Conservation (phyloP, 1,284 basidiomycete genomes). For the Agroathelia rolfsii region DNA sequence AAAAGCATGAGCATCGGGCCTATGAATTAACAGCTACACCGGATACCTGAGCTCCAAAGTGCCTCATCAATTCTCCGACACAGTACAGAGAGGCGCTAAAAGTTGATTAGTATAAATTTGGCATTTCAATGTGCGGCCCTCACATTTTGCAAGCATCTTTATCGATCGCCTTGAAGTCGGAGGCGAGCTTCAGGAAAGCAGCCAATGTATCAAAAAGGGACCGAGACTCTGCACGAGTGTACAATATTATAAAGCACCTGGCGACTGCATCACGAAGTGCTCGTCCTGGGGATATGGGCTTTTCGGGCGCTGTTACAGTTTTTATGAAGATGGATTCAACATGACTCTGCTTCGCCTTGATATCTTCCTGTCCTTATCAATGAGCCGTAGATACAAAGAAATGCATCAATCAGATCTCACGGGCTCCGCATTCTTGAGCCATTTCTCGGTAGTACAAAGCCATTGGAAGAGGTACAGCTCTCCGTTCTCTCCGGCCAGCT, state of each 20-base stretch:
- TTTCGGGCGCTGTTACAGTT: slow-evolving; percentile 46
- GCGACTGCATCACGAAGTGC: slow-evolving; percentile 76
- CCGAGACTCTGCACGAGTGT: slow-evolving; percentile 73
- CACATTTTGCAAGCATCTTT: slow-evolving; percentile 62
- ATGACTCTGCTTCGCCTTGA: slow-evolving; percentile 54
- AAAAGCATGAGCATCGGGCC: slow-evolving; percentile 1
- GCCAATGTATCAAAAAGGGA: slow-evolving; percentile 86
- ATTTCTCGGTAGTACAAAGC: slow-evolving; percentile 61
- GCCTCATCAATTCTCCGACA: slow-evolving; percentile 81
- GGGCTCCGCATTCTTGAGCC: slow-evolving; percentile 34
- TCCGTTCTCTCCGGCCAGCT: slow-evolving; percentile 63
- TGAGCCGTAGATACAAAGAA: slow-evolving; percentile 7
- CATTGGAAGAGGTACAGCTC: slow-evolving; percentile 79
- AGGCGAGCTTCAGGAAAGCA: slow-evolving; percentile 61
- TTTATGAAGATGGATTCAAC: slow-evolving; percentile 58
- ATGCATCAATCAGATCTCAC: slow-evolving; percentile 33
- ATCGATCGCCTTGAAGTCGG: slow-evolving; percentile 59
- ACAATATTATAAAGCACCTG: slow-evolving; percentile 71
- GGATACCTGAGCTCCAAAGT: slow-evolving; percentile 79
- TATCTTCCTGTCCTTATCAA: slow-evolving; percentile 42
- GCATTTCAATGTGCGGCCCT: slow-evolving; percentile 19
- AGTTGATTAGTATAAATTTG: slow-evolving; percentile 9
- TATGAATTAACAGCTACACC: slow-evolving; percentile 32
- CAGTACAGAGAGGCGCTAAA: slow-evolving; percentile 40
- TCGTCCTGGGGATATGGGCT: slow-evolving; percentile 74